phyloP scores from a whole-genome alignment of 495 filamentous ascomycete genomes.

The Mytilinidion resinicola region DNA sequence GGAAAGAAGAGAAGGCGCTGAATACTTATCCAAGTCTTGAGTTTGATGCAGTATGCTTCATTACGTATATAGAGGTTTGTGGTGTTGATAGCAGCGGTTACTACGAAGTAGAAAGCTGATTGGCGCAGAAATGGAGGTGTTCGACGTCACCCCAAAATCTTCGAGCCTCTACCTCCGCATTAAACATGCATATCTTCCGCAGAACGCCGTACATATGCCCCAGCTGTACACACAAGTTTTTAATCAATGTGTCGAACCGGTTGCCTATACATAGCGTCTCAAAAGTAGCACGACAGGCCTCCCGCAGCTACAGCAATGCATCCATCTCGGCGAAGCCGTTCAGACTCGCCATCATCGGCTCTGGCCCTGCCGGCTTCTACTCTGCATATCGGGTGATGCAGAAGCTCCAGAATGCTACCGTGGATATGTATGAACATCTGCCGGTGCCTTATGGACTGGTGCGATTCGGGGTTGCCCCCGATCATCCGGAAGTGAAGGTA shows the following conservation, averaged over 20 bases:
- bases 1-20: too few relatives aligned
- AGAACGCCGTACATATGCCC: slow-evolving; percentile 21
- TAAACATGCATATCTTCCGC: slow-evolving; percentile 5
- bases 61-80: neutral
- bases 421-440: slow-evolving; percentile 95
- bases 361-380: slow-evolving; percentile 94
- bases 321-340: slow-evolving; percentile 45
- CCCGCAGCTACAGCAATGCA: slow-evolving; percentile 18
- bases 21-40: too few relatives aligned
- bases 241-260: neutral
- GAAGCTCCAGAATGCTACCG: slow-evolving; percentile 59
- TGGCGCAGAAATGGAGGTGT: neutral
- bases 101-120: too few relatives aligned
- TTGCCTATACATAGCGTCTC: neutral
- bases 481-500: slow-evolving; percentile 98
- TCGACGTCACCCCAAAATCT: neutral
- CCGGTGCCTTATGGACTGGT: slow-evolving; percentile 91
- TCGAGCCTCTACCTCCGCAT: neutral
- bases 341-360: slow-evolving; percentile 84
- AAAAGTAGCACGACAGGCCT: neutral
- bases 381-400: slow-evolving; percentile 77
- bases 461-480: slow-evolving; percentile 88
- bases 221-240: slow-evolving; percentile 9
- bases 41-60: too few relatives aligned
- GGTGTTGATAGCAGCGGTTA: too few relatives aligned